These are phyloP conservation scores for Cordyceps tenuipes DNA, from an alignment of 2,329 filamentous ascomycete genomes.

Conservation along the genomic window DNA sequence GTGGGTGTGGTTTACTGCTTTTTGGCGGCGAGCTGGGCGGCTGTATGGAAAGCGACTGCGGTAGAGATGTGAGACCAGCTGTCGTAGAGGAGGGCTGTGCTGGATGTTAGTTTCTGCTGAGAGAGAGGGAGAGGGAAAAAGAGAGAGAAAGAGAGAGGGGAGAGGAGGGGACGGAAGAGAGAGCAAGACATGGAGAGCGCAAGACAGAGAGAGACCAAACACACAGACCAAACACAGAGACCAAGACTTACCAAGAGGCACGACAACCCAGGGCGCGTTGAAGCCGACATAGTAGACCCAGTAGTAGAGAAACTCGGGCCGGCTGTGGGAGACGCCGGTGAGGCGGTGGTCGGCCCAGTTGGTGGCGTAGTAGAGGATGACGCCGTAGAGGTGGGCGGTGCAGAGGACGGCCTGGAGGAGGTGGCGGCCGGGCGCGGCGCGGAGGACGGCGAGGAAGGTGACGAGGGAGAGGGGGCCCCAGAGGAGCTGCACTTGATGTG, in stretches of 20 bases:
- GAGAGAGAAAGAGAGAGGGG: too few relatives aligned
- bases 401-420: slow-evolving; percentile 43
- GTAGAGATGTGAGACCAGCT: slow-evolving; percentile 21
- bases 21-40: slow-evolving; percentile 15
- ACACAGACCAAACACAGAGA: not conserved
- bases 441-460: slow-evolving; percentile 37
- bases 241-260: slow-evolving; percentile 41
- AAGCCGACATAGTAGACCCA: slow-evolving; percentile 56
- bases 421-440: slow-evolving; percentile 37
- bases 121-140: not conserved
- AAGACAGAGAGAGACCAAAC: too few relatives aligned
- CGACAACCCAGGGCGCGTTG: slow-evolving; percentile 52
- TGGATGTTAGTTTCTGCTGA: not conserved
- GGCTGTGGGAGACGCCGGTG: slow-evolving; percentile 41
- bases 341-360: slow-evolving; percentile 40
- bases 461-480: slow-evolving; percentile 53
- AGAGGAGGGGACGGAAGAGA: too few relatives aligned
- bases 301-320: slow-evolving; percentile 53
- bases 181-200: too few relatives aligned
- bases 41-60: slow-evolving; percentile 18
- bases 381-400: slow-evolving; percentile 50
- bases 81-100: slow-evolving; percentile 24
- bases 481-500: slow-evolving; percentile 28
- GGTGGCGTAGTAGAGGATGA: slow-evolving; percentile 55
- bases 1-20: slow-evolving; percentile 12